A percentile compares a stretch with the other conserved stretches of the same genome.
Evolutionary conservation across 179 eudicot genomes (phyloP).

Genomic region (Silene noctiflora): DNA sequence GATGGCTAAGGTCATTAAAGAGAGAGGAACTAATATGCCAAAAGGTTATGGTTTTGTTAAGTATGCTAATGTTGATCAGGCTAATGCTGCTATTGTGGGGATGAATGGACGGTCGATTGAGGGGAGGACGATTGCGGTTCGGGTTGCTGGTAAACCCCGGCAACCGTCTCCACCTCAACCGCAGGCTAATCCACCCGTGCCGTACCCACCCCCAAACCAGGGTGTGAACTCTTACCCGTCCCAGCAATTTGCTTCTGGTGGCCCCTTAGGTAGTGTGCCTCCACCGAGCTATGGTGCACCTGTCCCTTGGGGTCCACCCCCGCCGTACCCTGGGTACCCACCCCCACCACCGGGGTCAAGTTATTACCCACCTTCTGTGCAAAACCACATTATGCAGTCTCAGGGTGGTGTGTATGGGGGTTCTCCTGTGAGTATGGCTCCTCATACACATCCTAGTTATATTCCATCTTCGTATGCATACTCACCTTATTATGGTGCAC

Average conservation of each 20-base stretch:
- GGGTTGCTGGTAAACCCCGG: conserved; percentile 77
- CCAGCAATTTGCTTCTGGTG: conserved; percentile 62
- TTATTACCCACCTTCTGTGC: conserved; percentile 56
- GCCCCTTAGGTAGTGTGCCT: conserved; percentile 44
- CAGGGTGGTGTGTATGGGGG: conserved; percentile 44
- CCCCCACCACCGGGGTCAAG: conserved; percentile 72
- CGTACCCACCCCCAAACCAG: conserved; percentile 48
- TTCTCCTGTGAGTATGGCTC: conserved; percentile 29
- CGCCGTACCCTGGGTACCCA: conserved; percentile 57
- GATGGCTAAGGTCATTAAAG: conserved; percentile 68
- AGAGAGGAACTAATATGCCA: conserved; percentile 59
- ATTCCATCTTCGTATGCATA: conserved; percentile 52
- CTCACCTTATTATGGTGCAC: conserved; percentile 55
- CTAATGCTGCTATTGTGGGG: conserved; percentile 52
- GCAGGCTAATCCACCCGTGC: conserved; percentile 52
- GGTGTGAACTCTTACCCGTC: conserved; percentile 56
- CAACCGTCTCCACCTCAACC: conserved; percentile 67
- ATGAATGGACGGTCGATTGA: conserved; percentile 73
- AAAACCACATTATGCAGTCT: conserved; percentile 50
- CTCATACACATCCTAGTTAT: conserved; percentile 49
- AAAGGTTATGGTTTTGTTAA: conserved; percentile 91
- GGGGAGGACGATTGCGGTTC: conserved; percentile 63
- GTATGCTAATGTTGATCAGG: conserved; percentile 51
- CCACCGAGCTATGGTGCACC: conserved; percentile 56
- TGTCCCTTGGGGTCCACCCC: conserved; percentile 81